Conservation (phyloP, 164 flowering plant species). For the Vitis vinifera region ASM3070453v1 NC_081818.1:1668001-1668500, state of each 20-base stretch:
- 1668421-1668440: constrained; percentile 35
- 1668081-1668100: too few species aligned
- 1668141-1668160: too few species aligned
- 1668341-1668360: constrained; percentile 43
- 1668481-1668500: constrained; percentile 24
- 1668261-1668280: constrained; percentile 40
- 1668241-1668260: constrained; percentile 53
- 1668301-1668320: constrained; percentile 33
- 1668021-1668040: too few species aligned
- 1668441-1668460: constrained; percentile 51
- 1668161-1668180: too few species aligned
- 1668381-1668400: constrained; percentile 37
- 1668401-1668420: constrained; percentile 21
- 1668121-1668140: too few species aligned
- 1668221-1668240: background rate
- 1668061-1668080: too few species aligned
- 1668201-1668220: background rate
- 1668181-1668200: too few species aligned
- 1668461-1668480: constrained; percentile 37
- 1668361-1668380: constrained; percentile 50
- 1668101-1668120: too few species aligned
- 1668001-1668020: too few species aligned
- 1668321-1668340: constrained; percentile 30
- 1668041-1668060: too few species aligned
- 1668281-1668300: constrained; percentile 44